These are phyloP conservation scores for Boechera retrofracta DNA, from an alignment of 345 rosid species.

Conservation along the genomic window DNA sequence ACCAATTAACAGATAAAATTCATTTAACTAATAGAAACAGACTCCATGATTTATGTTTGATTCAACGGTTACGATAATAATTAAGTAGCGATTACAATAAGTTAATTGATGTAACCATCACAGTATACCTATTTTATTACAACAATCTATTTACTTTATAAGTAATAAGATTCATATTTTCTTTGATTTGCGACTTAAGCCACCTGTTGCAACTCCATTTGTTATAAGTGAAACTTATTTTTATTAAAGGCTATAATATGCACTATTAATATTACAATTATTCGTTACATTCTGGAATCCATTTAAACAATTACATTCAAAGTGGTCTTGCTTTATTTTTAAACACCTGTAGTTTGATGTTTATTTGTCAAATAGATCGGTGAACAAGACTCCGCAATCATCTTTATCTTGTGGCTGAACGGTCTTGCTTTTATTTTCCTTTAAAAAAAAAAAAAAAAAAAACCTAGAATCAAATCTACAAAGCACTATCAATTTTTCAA, in stretches of 20 bases:
- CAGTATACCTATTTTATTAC: neutral
- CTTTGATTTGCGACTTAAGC: conserved; percentile 2
- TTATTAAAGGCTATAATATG: conserved; percentile 9
- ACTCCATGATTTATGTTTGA: conserved; percentile 38
- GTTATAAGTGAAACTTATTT: neutral
- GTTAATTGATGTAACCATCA: conserved; percentile 44
- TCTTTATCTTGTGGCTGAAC: conserved; percentile 46
- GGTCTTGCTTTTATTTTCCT: conserved; percentile 33
- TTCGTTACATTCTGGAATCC: conserved; percentile 21
- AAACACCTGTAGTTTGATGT: conserved; percentile 33
- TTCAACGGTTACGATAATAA: conserved; percentile 36
- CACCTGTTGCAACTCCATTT: conserved; percentile 22
- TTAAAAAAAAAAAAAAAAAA: neutral
- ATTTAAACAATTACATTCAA: conserved; percentile 37
- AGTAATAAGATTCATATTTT: conserved; percentile 12
- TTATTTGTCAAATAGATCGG: conserved; percentile 37
- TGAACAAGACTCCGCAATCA: conserved; percentile 44
- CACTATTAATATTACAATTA: neutral
- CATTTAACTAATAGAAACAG: conserved; percentile 25
- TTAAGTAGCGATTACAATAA: conserved; percentile 32
- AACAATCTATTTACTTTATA: conserved; percentile 6
- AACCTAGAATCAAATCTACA: conserved; percentile 38
- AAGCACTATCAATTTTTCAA: conserved; percentile 29
- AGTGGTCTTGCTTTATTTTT: conserved; percentile 30
- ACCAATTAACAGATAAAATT: conserved; percentile 31